These are phyloP conservation scores for Colletotrichum chlorophyti DNA, from an alignment of 2,329 filamentous ascomycete genomes.

Conservation along the genomic window DNA sequence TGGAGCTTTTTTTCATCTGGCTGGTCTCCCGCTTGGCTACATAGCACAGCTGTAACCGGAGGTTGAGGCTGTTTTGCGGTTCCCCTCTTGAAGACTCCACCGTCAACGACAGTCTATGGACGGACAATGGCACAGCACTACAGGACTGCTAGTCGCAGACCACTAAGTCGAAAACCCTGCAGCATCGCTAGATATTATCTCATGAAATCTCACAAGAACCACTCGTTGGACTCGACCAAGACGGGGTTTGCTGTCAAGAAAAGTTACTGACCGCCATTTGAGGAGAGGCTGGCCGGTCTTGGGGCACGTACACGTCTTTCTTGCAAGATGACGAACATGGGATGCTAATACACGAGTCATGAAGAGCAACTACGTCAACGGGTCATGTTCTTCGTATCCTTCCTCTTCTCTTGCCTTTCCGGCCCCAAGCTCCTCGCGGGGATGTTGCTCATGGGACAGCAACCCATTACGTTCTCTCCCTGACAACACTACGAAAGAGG, in stretches of 20 bases:
- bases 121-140: too few species aligned
- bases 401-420: too few species aligned
- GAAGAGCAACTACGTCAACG: conserved; percentile 21
- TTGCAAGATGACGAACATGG: conserved; percentile 18
- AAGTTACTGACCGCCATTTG: conserved; percentile 22
- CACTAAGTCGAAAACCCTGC: conserved; percentile 1
- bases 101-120: not conserved
- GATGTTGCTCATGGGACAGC: too few species aligned
- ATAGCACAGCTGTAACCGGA: too few species aligned
- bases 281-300: conserved; percentile 6
- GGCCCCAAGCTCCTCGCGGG: too few species aligned
- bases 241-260: not conserved
- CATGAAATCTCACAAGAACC: not conserved
- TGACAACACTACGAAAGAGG: not conserved
- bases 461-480: conserved; percentile 8
- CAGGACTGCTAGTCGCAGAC: too few species aligned
- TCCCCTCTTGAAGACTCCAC: conserved; percentile 25
- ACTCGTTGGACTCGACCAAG: not conserved
- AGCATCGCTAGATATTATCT: not conserved
- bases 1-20: conserved; percentile 18
- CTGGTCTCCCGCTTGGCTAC: conserved; percentile 25
- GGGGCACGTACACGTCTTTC: not conserved
- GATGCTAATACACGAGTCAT: conserved; percentile 19
- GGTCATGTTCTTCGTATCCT: not conserved
- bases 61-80: conserved; percentile 29